Percentiles rank a stretch among this genome's conserved stretches.
These are phyloP conservation scores for Xerophyta viscosa DNA, from an alignment of 106 monocot species.

Conservation along the genomic window DNA sequence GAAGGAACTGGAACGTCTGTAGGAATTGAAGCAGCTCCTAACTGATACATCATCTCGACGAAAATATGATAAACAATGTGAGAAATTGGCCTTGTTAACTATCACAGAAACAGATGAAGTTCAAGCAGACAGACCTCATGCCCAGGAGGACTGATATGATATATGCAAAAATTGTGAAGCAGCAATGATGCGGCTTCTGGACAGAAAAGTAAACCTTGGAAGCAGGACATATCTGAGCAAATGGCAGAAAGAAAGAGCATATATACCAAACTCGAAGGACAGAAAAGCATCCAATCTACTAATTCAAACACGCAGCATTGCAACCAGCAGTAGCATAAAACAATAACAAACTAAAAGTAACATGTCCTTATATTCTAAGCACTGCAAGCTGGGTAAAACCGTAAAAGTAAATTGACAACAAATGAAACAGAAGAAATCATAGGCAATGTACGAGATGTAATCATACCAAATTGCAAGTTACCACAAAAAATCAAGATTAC, in stretches of 20 bases:
- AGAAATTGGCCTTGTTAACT: too few species aligned
- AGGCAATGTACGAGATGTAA: too few species aligned
- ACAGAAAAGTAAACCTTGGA: conserved; percentile 68
- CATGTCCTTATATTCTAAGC: too few species aligned
- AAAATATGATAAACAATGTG: conserved; percentile 13
- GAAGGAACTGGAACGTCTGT: conserved; percentile 36
- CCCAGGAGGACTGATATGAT: conserved; percentile 63
- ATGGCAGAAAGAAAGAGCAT: not conserved
- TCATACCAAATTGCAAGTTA: too few species aligned
- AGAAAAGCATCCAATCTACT: too few species aligned
- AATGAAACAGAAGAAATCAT: too few species aligned
- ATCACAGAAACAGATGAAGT: not conserved
- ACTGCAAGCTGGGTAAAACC: too few species aligned
- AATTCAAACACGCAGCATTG: too few species aligned
- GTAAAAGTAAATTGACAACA: too few species aligned
- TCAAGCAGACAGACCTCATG: conserved; percentile 44
- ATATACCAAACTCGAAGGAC: not conserved
- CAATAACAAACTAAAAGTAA: too few species aligned
- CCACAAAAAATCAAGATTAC: not conserved
- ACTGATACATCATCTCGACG: conserved; percentile 40
- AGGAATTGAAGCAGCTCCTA: conserved; percentile 69
- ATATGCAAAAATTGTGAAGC: conserved; percentile 74
- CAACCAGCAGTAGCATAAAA: too few species aligned
- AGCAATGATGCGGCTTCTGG: conserved; percentile 51
- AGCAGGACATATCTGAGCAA: conserved; percentile 65